These are phyloP conservation scores for Quercus ilex DNA, from an alignment of 306 rosid genomes.

Conservation along the genomic window DNA sequence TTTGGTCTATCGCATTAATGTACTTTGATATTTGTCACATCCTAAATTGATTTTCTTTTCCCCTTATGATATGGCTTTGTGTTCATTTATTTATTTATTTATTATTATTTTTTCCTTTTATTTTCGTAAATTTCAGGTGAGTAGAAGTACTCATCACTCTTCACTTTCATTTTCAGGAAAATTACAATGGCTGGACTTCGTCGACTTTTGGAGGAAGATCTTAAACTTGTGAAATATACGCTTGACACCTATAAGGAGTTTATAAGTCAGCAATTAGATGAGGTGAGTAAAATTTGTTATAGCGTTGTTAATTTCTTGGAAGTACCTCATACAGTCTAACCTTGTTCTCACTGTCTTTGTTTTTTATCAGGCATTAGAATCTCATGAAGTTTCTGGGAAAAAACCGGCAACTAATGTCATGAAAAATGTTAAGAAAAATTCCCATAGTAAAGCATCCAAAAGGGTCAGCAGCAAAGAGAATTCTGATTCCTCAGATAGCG, in stretches of 20 bases:
- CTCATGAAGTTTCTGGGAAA: slow-evolving; percentile 40
- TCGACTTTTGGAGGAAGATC: slow-evolving; percentile 85
- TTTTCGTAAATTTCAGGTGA: not conserved
- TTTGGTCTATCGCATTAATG: not conserved
- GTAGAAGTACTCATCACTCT: not conserved
- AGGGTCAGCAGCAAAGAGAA: slow-evolving; percentile 50
- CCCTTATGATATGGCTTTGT: not conserved
- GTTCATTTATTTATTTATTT: not conserved
- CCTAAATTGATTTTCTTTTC: not conserved
- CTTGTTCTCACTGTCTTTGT: slow-evolving; percentile 11
- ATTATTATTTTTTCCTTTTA: not conserved
- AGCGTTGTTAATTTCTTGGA: slow-evolving; percentile 11
- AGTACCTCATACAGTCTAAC: slow-evolving; percentile 7
- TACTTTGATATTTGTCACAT: not conserved
- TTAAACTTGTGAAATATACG: slow-evolving; percentile 53
- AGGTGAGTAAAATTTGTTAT: slow-evolving; percentile 41
- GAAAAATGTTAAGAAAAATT: slow-evolving; percentile 49
- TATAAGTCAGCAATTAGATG: slow-evolving; percentile 68
- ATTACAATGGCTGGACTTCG: slow-evolving; percentile 83
- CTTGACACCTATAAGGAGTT: slow-evolving; percentile 77
- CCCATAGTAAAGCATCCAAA: slow-evolving; percentile 49
- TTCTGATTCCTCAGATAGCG: slow-evolving; percentile 46
- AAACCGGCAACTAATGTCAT: slow-evolving; percentile 41
- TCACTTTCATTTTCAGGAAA: slow-evolving; percentile 37
- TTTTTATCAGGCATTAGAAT: slow-evolving; percentile 44